These are phyloP conservation scores for Teratosphaeria pseudoeucalypti DNA, from an alignment of 2,329 filamentous ascomycete species.

Conservation along the genomic window DNA sequence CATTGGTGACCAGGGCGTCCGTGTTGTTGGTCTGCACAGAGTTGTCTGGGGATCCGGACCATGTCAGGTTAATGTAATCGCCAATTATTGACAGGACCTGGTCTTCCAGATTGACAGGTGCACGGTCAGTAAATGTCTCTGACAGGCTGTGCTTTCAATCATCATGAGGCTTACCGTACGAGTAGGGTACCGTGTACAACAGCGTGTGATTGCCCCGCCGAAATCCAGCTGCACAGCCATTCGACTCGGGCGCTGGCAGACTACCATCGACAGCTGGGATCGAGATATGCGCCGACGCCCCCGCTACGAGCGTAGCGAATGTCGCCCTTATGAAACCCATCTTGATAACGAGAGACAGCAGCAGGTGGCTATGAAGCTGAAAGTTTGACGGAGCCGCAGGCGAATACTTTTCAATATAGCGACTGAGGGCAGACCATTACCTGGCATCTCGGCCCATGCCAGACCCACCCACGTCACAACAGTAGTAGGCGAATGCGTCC, in stretches of 20 bases:
- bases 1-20: constrained; percentile 1
- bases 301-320: background rate
- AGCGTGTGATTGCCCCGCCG: constrained; percentile 7
- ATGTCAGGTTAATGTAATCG: constrained; percentile 14
- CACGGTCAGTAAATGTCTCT: background rate
- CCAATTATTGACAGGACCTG: constrained; percentile 13
- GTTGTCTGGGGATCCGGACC: constrained; percentile 6
- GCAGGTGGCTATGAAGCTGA: background rate
- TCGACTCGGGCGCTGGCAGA: constrained; percentile 1
- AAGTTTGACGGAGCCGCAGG: background rate
- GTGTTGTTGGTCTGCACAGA: constrained; percentile 11
- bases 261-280: constrained; percentile 5
- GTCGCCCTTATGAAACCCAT: background rate
- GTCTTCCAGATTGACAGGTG: background rate
- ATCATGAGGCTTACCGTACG: constrained; percentile 5
- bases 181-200: constrained; percentile 14
- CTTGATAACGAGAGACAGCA: background rate
- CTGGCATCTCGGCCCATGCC: background rate
- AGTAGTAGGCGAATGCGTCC: background rate
- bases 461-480: background rate
- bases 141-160: background rate
- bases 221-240: constrained; percentile 9
- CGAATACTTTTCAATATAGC: background rate
- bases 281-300: background rate
- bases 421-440: background rate